phyloP scores from a whole-genome alignment of 352 stramenopile species.

The Aphanomyces cochlioides region DNA sequence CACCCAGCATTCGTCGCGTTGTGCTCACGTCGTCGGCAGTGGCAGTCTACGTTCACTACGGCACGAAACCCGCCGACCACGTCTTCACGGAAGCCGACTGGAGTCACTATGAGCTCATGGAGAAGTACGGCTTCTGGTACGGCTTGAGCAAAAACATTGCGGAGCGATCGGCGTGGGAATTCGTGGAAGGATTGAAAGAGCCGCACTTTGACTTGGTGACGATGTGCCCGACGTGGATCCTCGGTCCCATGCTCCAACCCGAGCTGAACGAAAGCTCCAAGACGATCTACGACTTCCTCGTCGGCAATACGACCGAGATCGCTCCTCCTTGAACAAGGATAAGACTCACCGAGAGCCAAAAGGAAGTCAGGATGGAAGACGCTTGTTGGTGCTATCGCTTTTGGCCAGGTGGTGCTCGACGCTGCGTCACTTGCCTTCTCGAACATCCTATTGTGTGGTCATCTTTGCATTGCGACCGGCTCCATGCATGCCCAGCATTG shows the following conservation, averaged over 20 bases:
- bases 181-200: constrained; percentile 31
- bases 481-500: no score
- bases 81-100: constrained; percentile 37
- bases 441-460: no score
- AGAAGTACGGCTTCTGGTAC: constrained; percentile 33
- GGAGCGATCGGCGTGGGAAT: constrained; percentile 33
- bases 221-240: constrained; percentile 37
- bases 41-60: constrained; percentile 31
- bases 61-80: constrained; percentile 19
- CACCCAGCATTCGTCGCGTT: constrained; percentile 32
- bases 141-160: constrained; percentile 35
- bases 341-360: constrained; percentile 55
- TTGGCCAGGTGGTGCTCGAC: no score
- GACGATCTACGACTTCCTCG: constrained; percentile 31
- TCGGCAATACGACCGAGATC: constrained; percentile 12
- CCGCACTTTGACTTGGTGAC: constrained; percentile 27
- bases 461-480: no score
- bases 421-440: no score
- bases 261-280: constrained; percentile 33
- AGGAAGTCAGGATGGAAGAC: no score
- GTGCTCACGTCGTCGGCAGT: constrained; percentile 35
- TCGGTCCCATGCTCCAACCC: constrained; percentile 37
- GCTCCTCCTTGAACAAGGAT: constrained; percentile 76
- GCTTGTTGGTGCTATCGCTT: no score
- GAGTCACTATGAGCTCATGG: constrained; percentile 29